Percentiles rank a stretch among this genome's conserved stretches.
These are phyloP conservation scores for Elongisporangium anandrum DNA, from an alignment of 352 stramenopile genomes.

Conservation along the genomic window DNA sequence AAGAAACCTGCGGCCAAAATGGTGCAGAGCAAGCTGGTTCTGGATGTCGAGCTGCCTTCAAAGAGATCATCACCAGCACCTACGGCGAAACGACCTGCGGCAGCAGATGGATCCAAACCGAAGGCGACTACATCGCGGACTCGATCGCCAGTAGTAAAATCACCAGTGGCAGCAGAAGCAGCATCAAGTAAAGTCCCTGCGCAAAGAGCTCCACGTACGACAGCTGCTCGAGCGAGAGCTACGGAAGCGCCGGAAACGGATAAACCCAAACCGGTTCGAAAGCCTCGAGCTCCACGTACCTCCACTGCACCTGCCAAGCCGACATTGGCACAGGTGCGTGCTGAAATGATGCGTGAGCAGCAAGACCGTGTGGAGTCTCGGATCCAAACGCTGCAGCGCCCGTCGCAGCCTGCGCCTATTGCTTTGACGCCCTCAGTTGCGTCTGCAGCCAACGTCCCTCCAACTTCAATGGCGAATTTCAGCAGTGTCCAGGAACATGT, in stretches of 20 bases:
- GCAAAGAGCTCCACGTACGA: not conserved
- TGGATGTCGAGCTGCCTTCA: not conserved
- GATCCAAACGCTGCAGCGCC: constrained; percentile 34
- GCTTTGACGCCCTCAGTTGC: not conserved
- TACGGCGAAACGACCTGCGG: not conserved
- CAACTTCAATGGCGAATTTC: not conserved
- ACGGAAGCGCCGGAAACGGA: not conserved
- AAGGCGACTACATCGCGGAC: not conserved
- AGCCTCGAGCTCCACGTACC: not conserved
- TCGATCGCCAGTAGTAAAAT: constrained; percentile 6
- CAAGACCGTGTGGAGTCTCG: constrained; percentile 42
- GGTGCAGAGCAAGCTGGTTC: not conserved
- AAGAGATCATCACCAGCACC: no score
- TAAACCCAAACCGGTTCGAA: not conserved
- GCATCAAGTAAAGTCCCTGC: not conserved
- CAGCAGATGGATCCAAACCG: not conserved
- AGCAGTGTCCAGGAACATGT: not conserved
- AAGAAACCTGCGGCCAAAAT: not conserved
- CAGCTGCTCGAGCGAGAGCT: not conserved
- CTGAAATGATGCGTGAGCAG: constrained; percentile 41
- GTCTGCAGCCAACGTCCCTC: not conserved
- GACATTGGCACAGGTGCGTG: constrained; percentile 40
- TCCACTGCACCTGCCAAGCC: constrained; percentile 9
- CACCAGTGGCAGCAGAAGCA: not conserved
- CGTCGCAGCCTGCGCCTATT: not conserved